Evolutionary conservation across 129 eudicot genomes (phyloP).

Genomic region (Pseudognaphalium luteoalbum): DNA sequence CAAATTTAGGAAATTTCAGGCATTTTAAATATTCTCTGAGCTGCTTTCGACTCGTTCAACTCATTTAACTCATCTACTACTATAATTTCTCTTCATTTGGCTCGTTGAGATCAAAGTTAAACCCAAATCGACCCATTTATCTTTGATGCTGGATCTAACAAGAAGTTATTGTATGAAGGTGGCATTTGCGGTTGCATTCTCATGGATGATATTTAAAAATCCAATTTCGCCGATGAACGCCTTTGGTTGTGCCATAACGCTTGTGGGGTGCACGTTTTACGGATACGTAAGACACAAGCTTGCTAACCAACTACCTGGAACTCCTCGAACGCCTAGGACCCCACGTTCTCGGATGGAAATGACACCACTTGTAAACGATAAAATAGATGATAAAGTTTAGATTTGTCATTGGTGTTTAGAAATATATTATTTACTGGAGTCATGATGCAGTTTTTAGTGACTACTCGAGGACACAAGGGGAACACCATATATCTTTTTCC

Average conservation of each 20-base stretch:
- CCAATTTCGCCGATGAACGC: constrained; percentile 88
- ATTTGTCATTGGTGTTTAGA: constrained; percentile 32
- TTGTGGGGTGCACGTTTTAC: constrained; percentile 88
- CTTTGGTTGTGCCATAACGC: constrained; percentile 76
- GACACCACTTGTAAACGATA: constrained; percentile 78
- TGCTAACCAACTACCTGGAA: constrained; percentile 66
- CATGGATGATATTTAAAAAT: constrained; percentile 90
- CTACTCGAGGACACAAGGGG: constrained; percentile 21
- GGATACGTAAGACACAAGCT: constrained; percentile 88
- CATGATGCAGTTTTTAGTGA: constrained; percentile 35
- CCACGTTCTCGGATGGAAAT: constrained; percentile 66
- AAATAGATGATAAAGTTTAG: constrained; percentile 85
- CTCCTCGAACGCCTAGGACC: constrained; percentile 85
- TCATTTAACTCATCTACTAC: too few relatives aligned
- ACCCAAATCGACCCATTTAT: not conserved
- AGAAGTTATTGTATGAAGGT: constrained; percentile 48
- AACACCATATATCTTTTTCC: constrained; percentile 19
- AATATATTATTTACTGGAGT: constrained; percentile 27
- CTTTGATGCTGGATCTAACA: constrained; percentile 7
- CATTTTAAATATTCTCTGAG: too few relatives aligned
- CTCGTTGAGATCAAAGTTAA: too few relatives aligned
- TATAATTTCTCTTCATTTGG: not conserved
- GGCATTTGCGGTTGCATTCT: constrained; percentile 88
- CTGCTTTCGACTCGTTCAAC: too few relatives aligned
- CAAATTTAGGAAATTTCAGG: too few relatives aligned